Evolutionary conservation across 2,329 filamentous ascomycete species (phyloP).

Genomic region (Mollisiaceae sp.): DNA sequence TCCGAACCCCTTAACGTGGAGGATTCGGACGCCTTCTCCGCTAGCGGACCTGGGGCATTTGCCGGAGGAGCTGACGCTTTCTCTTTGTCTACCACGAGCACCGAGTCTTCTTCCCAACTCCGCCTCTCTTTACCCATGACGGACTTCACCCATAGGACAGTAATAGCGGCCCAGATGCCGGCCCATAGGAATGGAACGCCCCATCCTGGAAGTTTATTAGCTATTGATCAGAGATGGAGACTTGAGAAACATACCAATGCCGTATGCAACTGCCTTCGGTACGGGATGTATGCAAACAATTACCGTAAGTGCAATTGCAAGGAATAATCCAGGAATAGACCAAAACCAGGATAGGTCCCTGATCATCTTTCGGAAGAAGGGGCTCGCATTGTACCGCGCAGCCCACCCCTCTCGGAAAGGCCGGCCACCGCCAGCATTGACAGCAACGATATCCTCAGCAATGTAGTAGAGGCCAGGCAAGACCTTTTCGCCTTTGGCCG

Average conservation of each 20-base stretch:
- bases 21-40: constrained; percentile 4
- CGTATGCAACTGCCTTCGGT: constrained; percentile 27
- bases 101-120: constrained; percentile 26
- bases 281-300: constrained; percentile 29
- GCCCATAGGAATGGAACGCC: constrained; percentile 34
- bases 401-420: constrained; percentile 50
- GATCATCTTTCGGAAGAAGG: constrained; percentile 50
- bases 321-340: constrained; percentile 46
- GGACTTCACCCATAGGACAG: constrained; percentile 28
- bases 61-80: neutral
- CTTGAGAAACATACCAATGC: constrained; percentile 27
- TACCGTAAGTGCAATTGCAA: constrained; percentile 46
- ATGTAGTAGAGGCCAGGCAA: constrained; percentile 67
- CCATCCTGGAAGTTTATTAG: constrained; percentile 28
- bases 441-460: constrained; percentile 70
- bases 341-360: constrained; percentile 49
- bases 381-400: constrained; percentile 49
- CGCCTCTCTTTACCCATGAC: constrained; percentile 26
- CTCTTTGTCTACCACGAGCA: neutral
- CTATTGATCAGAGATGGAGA: neutral
- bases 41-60: neutral
- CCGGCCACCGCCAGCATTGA: constrained; percentile 66
- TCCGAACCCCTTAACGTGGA: neutral
- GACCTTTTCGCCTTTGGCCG: constrained; percentile 62
- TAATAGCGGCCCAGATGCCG: constrained; percentile 32